Percentiles rank a stretch among this genome's conserved stretches.
Conservation (phyloP, 78 protist species). For the Diacronema lutheri region DNA sequence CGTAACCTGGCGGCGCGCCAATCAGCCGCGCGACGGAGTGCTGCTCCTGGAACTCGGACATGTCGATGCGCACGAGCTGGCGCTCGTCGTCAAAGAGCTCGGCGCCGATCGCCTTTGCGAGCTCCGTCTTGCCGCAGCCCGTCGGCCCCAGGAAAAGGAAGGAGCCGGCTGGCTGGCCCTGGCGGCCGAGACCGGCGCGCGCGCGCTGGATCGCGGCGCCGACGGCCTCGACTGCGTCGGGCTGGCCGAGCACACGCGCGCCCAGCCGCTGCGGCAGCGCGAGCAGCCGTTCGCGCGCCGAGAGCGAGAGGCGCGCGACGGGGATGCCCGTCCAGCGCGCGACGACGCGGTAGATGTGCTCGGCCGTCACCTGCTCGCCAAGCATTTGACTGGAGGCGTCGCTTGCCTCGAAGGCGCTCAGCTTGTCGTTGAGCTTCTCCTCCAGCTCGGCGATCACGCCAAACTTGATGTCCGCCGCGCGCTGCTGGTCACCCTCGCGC, state of each 20-base stretch:
- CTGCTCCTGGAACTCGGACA: conserved; percentile 96
- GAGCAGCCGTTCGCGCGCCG: conserved; percentile 84
- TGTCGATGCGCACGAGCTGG: conserved; percentile 92
- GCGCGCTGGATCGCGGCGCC: conserved; percentile 84
- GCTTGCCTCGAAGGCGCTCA: conserved; percentile 1
- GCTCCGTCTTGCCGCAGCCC: conserved; percentile 96
- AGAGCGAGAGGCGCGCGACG: conserved; percentile 68
- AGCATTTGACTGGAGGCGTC: conserved; percentile 9
- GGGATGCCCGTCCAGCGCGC: conserved; percentile 97
- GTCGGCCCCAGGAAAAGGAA: conserved; percentile 81
- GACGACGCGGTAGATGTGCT: conserved; percentile 67
- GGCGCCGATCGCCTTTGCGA: conserved; percentile 77
- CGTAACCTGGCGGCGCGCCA: conserved; percentile 99
- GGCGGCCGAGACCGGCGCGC: conserved; percentile 87
- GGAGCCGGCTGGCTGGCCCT: conserved; percentile 83
- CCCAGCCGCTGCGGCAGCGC: conserved; percentile 63
- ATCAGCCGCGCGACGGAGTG: conserved; percentile 90
- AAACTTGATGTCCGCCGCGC: conserved; percentile 86
- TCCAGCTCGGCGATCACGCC: conserved; percentile 84
- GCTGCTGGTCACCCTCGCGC: conserved; percentile 69
- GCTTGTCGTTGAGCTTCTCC: conserved; percentile 36
- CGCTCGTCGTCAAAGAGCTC: conserved; percentile 90
- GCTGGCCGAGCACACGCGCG: conserved; percentile 94
- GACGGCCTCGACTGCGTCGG: conserved; percentile 92
- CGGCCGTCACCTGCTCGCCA: conserved; percentile 63